phyloP scores from a whole-genome alignment of 2,329 filamentous ascomycete species.

The Albophoma yamanashiensis region DNA sequence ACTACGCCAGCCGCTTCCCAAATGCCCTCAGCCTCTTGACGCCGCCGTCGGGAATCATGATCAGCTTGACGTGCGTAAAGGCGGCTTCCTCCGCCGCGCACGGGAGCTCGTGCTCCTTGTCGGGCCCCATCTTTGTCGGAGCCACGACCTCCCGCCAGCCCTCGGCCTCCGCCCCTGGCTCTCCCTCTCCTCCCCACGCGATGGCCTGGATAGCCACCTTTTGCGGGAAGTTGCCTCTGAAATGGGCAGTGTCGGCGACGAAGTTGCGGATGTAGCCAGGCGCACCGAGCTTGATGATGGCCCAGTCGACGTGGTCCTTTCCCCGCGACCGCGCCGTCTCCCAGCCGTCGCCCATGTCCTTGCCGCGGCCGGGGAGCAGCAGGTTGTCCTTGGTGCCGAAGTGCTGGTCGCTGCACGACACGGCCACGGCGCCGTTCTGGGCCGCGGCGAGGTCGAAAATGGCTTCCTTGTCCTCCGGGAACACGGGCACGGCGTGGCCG shows the following conservation, averaged over 20 bases:
- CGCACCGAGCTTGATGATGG: constrained; percentile 63
- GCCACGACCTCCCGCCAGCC: constrained; percentile 57
- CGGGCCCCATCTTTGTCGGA: constrained; percentile 59
- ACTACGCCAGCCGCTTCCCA: constrained; percentile 16
- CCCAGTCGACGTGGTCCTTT: constrained; percentile 68
- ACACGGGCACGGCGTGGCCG: constrained; percentile 65
- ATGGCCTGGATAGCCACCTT: constrained; percentile 58
- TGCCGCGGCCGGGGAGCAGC: constrained; percentile 65
- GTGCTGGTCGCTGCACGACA: constrained; percentile 72
- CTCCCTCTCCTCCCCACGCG: constrained; percentile 39
- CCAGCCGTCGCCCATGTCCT: constrained; percentile 85
- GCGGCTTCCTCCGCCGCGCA: constrained; percentile 43
- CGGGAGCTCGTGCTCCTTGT: constrained; percentile 59
- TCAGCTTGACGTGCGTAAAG: constrained; percentile 79
- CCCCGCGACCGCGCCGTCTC: constrained; percentile 68
- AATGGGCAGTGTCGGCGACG: constrained; percentile 72
- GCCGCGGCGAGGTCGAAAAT: constrained; percentile 69
- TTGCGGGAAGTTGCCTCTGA: constrained; percentile 75
- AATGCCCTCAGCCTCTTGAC: constrained; percentile 67
- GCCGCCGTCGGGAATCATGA: constrained; percentile 87
- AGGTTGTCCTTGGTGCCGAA: constrained; percentile 76
- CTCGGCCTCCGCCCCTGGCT: constrained; percentile 44
- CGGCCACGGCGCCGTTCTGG: constrained; percentile 66
- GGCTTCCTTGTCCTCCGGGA: constrained; percentile 53
- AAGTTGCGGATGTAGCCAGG: constrained; percentile 54